Evolutionary conservation across 192 early-diverging fungal species (phyloP).

Genomic region (Spizellomyces punctatus): DNA sequence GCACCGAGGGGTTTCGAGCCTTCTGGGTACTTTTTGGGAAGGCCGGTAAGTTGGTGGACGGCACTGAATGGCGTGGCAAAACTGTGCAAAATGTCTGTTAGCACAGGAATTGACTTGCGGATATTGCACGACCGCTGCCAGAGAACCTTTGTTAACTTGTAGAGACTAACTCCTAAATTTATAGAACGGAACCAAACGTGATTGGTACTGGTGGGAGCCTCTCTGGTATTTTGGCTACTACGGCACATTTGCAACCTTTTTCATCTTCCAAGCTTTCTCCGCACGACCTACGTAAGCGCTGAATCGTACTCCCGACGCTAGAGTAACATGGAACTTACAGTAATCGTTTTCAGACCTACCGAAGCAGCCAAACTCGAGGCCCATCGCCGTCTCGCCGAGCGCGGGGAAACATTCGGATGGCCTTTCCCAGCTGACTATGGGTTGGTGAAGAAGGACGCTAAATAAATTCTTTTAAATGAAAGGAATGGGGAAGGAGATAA

Average conservation of each 20-base stretch:
- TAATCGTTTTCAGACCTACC: conserved; percentile 22
- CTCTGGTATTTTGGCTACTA: conserved; percentile 46
- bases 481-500: not conserved
- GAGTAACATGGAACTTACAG: not conserved
- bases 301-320: not conserved
- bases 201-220: conserved; percentile 48
- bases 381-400: conserved; percentile 35
- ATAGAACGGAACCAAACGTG: conserved; percentile 20
- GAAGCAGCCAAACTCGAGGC: conserved; percentile 38
- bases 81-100: not conserved
- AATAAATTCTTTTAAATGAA: not conserved
- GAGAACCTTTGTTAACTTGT: too few species aligned
- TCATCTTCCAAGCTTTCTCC: conserved; percentile 34
- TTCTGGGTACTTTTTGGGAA: conserved; percentile 27
- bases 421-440: conserved; percentile 42
- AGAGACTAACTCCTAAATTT: not conserved
- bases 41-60: conserved; percentile 5
- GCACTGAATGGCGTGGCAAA: not conserved
- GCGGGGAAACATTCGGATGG: conserved; percentile 49
- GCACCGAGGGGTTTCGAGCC: conserved; percentile 24
- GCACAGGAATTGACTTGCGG: too few species aligned
- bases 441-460: conserved; percentile 21
- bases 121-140: not conserved
- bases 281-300: conserved; percentile 31
- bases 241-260: conserved; percentile 32